Percentiles rank a stretch among this genome's conserved stretches.
Evolutionary conservation across 208 protist genomes (phyloP).

Genomic region (Wallacemonas rigidus): DNA sequence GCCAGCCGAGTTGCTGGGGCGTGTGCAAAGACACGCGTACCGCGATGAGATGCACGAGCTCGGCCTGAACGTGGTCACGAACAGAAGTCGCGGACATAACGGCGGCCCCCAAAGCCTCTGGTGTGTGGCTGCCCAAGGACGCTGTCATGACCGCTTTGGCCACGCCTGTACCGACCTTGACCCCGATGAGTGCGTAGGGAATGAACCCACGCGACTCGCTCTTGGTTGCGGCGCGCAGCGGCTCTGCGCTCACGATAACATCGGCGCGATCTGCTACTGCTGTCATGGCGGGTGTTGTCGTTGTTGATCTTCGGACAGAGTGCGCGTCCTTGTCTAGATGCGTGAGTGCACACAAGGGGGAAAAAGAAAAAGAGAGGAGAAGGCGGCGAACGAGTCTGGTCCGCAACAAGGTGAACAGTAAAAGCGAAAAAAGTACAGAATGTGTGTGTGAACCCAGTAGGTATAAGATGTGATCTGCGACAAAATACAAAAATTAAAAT

Average conservation of each 20-base stretch:
- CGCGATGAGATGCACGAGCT: conserved; percentile 44
- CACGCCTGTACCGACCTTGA: conserved; percentile 33
- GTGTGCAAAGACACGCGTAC: conserved; percentile 37
- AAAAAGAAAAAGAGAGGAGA: no score
- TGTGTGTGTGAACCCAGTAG: no score
- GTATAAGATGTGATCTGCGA: no score
- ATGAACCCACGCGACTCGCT: neutral
- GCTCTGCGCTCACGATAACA: neutral
- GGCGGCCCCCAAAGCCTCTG: conserved; percentile 49
- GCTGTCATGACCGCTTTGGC: conserved; percentile 43
- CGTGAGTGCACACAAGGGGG: no score
- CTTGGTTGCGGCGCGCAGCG: neutral
- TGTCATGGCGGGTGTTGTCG: neutral
- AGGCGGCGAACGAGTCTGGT: no score
- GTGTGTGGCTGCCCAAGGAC: conserved; percentile 31
- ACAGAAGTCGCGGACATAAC: conserved; percentile 47
- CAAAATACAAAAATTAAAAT: no score
- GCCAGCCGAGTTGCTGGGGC: conserved; percentile 33
- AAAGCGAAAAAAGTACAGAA: no score
- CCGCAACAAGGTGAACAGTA: no score
- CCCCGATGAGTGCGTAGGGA: conserved; percentile 30
- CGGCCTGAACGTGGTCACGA: conserved; percentile 47
- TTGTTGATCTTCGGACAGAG: no score
- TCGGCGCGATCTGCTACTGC: neutral
- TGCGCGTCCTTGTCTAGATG: no score